phyloP scores from a whole-genome alignment of 2,329 filamentous ascomycete genomes.

The Aspergillus pseudonomiae region DNA sequence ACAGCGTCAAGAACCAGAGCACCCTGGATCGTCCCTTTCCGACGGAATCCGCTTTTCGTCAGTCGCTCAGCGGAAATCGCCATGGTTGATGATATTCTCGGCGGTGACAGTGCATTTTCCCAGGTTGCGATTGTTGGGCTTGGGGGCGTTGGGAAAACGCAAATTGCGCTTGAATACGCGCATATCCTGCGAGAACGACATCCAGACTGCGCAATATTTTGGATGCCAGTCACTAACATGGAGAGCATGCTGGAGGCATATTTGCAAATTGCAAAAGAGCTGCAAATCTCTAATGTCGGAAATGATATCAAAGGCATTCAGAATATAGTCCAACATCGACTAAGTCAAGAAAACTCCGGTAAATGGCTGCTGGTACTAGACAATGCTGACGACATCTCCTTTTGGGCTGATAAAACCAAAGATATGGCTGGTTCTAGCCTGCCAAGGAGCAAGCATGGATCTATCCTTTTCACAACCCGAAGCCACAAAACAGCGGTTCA shows the following conservation, averaged over 20 bases:
- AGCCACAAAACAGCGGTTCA: neutral
- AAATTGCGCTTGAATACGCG: neutral
- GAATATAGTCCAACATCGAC: neutral
- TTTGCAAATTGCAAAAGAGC: neutral
- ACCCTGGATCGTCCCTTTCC: neutral
- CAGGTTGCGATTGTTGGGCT: constrained; percentile 18
- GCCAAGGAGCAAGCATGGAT: neutral
- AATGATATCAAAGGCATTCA: neutral
- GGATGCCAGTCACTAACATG: neutral
- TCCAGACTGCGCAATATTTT: neutral
- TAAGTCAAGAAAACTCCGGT: neutral
- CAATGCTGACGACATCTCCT: neutral
- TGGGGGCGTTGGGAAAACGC: neutral
- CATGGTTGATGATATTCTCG: neutral
- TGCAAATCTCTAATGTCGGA: neutral
- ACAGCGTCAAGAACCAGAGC: neutral
- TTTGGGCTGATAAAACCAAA: neutral
- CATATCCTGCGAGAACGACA: neutral
- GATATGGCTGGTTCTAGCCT: neutral
- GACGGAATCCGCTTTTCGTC: neutral
- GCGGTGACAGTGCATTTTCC: neutral
- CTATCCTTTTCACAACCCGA: constrained; percentile 1
- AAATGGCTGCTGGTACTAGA: neutral
- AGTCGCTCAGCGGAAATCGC: neutral
- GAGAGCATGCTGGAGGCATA: neutral